Evolutionary conservation across 805 yeast genomes (phyloP).

Genomic region (Zygosaccharomyces lentus): DNA sequence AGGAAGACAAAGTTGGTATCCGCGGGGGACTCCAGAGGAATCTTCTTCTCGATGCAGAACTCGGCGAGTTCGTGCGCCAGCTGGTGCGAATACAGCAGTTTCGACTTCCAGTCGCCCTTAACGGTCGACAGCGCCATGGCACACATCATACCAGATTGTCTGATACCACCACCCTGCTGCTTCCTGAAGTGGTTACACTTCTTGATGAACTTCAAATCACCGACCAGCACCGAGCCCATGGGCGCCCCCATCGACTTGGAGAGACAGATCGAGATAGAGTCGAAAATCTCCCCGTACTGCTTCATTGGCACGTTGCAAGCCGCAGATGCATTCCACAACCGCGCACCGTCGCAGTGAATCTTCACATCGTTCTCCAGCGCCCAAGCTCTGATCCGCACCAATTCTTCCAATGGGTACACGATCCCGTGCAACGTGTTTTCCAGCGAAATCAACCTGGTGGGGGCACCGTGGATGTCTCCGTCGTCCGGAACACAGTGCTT

Average conservation of each 20-base stretch:
- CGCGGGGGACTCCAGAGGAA: conserved; percentile 65
- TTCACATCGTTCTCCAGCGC: conserved; percentile 55
- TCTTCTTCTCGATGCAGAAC: conserved; percentile 50
- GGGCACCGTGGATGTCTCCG: conserved; percentile 84
- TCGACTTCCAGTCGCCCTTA: conserved; percentile 62
- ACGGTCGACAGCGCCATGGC: conserved; percentile 78
- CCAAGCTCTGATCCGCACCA: conserved; percentile 64
- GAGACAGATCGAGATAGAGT: conserved; percentile 83
- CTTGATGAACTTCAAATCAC: conserved; percentile 51
- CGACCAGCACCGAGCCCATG: conserved; percentile 83
- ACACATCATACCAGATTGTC: conserved; percentile 81
- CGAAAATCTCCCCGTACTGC: conserved; percentile 74
- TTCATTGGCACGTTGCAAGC: conserved; percentile 57
- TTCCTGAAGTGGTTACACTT: conserved; percentile 83
- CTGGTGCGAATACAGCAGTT: conserved; percentile 44
- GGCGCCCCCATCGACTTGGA: conserved; percentile 94
- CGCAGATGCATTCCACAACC: conserved; percentile 85
- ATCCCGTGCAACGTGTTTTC: conserved; percentile 89
- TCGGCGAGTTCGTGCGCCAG: conserved; percentile 49
- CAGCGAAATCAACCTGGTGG: conserved; percentile 76
- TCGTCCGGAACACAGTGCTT: conserved; percentile 61
- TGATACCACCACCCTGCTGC: conserved; percentile 89
- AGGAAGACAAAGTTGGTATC: conserved; percentile 81
- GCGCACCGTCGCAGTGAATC: conserved; percentile 92
- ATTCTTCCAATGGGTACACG: conserved; percentile 74